Base-by-base conservation (phyloP, 441 rosid genomes). In the Metrosideros polymorpha region DNA sequence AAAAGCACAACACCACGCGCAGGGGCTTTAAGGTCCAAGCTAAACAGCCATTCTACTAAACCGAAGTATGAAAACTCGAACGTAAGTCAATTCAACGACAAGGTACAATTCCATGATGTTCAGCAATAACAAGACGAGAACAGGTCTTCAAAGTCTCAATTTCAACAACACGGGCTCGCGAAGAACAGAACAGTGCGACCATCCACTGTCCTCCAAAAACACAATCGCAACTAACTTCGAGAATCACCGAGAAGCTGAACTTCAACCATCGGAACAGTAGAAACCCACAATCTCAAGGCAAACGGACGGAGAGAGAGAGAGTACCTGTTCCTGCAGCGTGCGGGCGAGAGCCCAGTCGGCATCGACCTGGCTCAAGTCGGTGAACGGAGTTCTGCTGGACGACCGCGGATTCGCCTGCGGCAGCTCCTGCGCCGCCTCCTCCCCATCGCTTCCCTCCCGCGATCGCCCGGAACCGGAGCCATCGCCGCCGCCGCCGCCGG, bases 331-430 rank as follows among this genome's bases (percentile, higher is more conserved):
- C 90, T 96, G 99, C 29, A 96, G 98, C 83, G 95, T 92, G n/a
- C 98, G 96, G 49, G 99, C 98, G 66, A 96, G 99, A 85, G 97
- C 98, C 43, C 93, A 97, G 93, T 96, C 98, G 35, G 99, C 97
- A 89, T 97, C 99, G 75, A 95, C 93, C 92, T 95, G 99, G 85
- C 94, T 95, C 35, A 96, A 94, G 90, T 92, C 89, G 87, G 95
- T 91, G 88, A 97, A 97, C 45, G 98, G 98, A 91, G 95, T 95
- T 30, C 86, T 84, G 56, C 47, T 18, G n/a, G 88, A 56, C 12
- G 88, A 84, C 15, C 55, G 54, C 86, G 25, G 79, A n/a, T 76
- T 6, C 51, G 86, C 77, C 53, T 5, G 86, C 24, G 30, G n/a
- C 42, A 27, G 52, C 42, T 71, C 85, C 76, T 29, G 29, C 82